Conservation (phyloP, 495 filamentous ascomycete species). For the Cenococcum geophilum region DNA sequence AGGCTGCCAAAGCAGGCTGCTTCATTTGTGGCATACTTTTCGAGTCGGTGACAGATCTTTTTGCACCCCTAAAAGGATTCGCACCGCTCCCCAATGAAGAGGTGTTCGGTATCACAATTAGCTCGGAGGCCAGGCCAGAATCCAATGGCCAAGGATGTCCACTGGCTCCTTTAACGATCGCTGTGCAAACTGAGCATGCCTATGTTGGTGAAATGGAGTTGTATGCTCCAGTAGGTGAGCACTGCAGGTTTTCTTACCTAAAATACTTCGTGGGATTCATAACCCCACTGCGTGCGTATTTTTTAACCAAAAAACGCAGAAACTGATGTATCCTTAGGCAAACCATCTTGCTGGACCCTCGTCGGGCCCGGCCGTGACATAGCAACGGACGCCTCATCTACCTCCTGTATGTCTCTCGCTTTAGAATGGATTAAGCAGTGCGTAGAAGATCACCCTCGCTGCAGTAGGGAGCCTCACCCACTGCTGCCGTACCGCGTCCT, state of each 20-base stretch:
- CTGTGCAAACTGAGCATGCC: background rate
- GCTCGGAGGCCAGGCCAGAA: background rate
- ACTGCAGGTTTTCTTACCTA: background rate
- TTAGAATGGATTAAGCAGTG: background rate
- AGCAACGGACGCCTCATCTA: background rate
- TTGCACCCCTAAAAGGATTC: background rate
- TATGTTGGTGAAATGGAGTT: background rate
- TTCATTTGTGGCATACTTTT: background rate
- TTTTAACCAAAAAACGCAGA: background rate
- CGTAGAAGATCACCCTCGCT: background rate
- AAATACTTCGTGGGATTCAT: background rate
- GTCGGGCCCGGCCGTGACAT: background rate
- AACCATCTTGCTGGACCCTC: too few species aligned
- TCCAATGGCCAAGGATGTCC: background rate
- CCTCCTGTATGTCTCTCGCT: background rate
- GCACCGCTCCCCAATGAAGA: background rate
- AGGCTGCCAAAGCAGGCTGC: background rate
- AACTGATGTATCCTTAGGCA: background rate
- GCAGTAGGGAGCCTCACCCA: background rate
- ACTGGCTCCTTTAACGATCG: background rate
- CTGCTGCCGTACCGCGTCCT: background rate
- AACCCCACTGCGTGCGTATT: background rate
- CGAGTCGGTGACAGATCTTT: background rate
- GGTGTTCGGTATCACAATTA: background rate
- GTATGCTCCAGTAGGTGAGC: background rate